Percentiles rank a stretch among this genome's conserved stretches.
These are phyloP conservation scores for Aspergillus piperis DNA, from an alignment of 2,329 filamentous ascomycete genomes.

Conservation along the genomic window DNA sequence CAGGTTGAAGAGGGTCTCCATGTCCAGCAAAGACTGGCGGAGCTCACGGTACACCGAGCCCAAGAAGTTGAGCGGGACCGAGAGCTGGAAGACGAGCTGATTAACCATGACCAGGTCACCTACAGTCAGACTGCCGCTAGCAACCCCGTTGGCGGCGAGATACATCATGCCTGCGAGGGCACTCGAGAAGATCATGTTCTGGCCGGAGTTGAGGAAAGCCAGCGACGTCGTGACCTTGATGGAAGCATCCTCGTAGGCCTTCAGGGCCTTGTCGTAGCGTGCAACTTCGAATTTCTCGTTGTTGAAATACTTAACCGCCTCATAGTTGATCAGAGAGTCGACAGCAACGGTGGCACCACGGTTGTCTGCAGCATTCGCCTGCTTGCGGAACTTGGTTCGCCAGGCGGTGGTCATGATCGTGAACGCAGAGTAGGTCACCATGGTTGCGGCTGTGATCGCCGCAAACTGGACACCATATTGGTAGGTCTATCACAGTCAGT, in stretches of 20 bases:
- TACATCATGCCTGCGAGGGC: conserved; percentile 98
- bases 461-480: conserved; percentile 93
- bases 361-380: conserved; percentile 95
- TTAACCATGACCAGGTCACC: conserved; percentile 99
- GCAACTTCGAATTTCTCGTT: conserved; percentile 94
- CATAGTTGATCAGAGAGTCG: conserved; percentile 97
- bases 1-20: conserved; percentile 97
- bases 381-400: conserved; percentile 93
- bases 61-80: conserved; percentile 93
- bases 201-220: conserved; percentile 88
- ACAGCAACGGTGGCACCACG: conserved; percentile 92
- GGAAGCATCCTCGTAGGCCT: conserved; percentile 85
- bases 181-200: conserved; percentile 95
- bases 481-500: conserved; percentile 63
- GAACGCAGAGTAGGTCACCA: conserved; percentile 94
- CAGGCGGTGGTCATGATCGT: conserved; percentile 96
- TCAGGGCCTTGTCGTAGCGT: conserved; percentile 83
- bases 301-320: conserved; percentile 99
- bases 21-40: conserved; percentile 89
- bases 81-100: conserved; percentile 96
- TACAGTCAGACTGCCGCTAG: conserved; percentile 76
- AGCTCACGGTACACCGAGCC: conserved; percentile 98
- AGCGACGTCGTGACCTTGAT: conserved; percentile 97
- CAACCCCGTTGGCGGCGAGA: conserved; percentile 86
- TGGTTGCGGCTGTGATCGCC: conserved; percentile 83